Evolutionary conservation across 2,329 filamentous ascomycete species (phyloP), one percentile per base, ranked within the genome.

Genomic region (Apiospora pterosperma): DNA sequence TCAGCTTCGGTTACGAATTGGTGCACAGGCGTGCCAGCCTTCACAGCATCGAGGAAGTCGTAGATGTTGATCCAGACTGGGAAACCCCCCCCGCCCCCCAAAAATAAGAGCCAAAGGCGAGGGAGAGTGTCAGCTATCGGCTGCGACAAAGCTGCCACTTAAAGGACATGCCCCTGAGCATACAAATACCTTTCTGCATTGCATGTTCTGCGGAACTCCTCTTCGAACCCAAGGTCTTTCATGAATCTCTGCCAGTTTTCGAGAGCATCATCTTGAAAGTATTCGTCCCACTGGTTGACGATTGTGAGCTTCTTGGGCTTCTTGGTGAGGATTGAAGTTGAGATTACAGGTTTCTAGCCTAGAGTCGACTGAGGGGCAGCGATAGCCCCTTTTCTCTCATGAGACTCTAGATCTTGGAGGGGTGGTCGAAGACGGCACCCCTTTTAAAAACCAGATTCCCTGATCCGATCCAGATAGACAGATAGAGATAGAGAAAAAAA

Each of bases 41-140:
- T 63, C 28, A 77, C 63, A 11, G 76, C 78, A 0, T 73, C 67
- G 7, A 86, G 70, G 64, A 86, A 81, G 70, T 86, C 83, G 34
- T 66, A 66, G 41, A 85, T 85, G 65, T 85, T 85, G 64, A 85
- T 76, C 70, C 79, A 78, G 5, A 84, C 72, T 0, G n/a, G n/a
- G n/a, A n/a, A n/a, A n/a, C n/a, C n/a, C n/a, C n/a, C n/a, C n/a
- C n/a, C n/a, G n/a, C n/a, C n/a, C n/a, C n/a, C n/a, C n/a, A n/a
- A n/a, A n/a, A n/a, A 12, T 7, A 12, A 5, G 11, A 16, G 4
- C 11, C 42, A 28, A 16, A 12, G n/a, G 19, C 16, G 4, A 8
- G 19, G 10, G 14, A 11, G 28, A n/a, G 16, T 34, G 28, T 55
- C 48, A 55, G 28, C 28, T 34, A 34, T n/a, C 25, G 2, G 8